Evolutionary conservation across 441 rosid genomes (phyloP).

Genomic region (Hura crepitans): DNA sequence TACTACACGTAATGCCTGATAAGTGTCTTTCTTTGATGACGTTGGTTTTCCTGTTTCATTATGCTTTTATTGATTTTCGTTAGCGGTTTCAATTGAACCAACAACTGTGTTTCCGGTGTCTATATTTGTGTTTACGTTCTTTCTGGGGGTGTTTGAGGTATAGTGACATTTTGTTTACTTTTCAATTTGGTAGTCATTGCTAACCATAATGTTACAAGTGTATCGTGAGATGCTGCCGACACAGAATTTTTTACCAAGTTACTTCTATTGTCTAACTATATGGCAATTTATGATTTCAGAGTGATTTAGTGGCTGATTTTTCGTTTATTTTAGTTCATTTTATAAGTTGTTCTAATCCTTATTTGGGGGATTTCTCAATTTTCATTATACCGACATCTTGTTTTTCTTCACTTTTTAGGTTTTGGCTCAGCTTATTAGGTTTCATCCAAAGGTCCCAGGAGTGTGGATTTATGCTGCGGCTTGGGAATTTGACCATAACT

Average conservation of each 20-base stretch:
- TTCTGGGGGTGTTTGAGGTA: too few species aligned
- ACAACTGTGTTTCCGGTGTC: too few species aligned
- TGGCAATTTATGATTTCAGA: not conserved
- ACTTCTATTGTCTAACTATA: not conserved
- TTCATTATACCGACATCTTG: not conserved
- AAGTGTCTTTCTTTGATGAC: too few species aligned
- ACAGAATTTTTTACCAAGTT: not conserved
- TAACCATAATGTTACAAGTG: not conserved
- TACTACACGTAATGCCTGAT: too few species aligned
- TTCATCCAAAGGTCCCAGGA: conserved; percentile 81
- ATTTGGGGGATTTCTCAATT: not conserved
- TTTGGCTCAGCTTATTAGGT: conserved; percentile 75
- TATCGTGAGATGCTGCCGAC: not conserved
- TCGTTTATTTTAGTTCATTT: not conserved
- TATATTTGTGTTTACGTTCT: too few species aligned
- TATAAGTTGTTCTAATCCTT: not conserved
- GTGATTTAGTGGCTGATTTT: not conserved
- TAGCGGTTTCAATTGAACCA: too few species aligned
- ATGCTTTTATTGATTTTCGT: too few species aligned
- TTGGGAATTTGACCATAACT: conserved; percentile 87
- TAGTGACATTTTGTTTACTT: too few species aligned
- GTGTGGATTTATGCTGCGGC: conserved; percentile 97
- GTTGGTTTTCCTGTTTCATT: too few species aligned
- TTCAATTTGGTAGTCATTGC: too few species aligned
- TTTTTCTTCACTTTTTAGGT: conserved; percentile 37